A percentile compares a stretch with the other conserved stretches of the same genome.
These are phyloP conservation scores for Keqinozyma sinolaborantium DNA, from an alignment of 1,139 yeast genomes.

Conservation along the genomic window DNA sequence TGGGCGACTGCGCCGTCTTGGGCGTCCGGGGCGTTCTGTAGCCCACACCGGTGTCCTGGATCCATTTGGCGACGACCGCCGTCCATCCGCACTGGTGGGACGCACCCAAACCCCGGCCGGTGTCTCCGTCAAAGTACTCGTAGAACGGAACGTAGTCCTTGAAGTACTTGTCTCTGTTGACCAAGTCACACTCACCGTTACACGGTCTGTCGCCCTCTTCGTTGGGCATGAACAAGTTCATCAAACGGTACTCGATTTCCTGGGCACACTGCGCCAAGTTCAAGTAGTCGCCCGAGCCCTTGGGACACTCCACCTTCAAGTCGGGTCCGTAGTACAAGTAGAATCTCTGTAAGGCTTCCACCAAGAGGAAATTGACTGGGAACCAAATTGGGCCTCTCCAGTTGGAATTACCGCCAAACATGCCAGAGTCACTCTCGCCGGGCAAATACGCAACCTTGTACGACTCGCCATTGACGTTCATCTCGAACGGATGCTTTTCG, in stretches of 20 bases:
- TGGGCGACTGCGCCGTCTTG: constrained; percentile 35
- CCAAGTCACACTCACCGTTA: constrained; percentile 63
- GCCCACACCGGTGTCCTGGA: constrained; percentile 84
- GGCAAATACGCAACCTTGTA: constrained; percentile 80
- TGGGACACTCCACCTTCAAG: constrained; percentile 87
- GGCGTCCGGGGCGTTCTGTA: constrained; percentile 54
- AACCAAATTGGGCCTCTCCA: constrained; percentile 99
- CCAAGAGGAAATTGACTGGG: constrained; percentile 84
- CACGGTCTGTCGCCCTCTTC: constrained; percentile 73
- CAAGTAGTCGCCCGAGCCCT: constrained; percentile 75
- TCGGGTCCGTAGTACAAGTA: constrained; percentile 87
- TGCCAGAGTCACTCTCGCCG: constrained; percentile 91
- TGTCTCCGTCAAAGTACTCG: constrained; percentile 93
- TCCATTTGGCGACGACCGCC: constrained; percentile 87
- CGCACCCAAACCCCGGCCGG: constrained; percentile 93
- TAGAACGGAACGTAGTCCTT: constrained; percentile 76
- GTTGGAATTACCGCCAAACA: constrained; percentile 96
- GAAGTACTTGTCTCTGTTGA: constrained; percentile 71
- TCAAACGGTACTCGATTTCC: constrained; percentile 83
- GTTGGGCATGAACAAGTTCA: constrained; percentile 74
- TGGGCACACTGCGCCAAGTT: constrained; percentile 93
- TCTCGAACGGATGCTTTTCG: constrained; percentile 79
- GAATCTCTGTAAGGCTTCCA: constrained; percentile 86
- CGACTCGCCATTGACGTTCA: constrained; percentile 78
- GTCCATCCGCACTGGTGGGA: constrained; percentile 99